Evolutionary conservation across 2,329 filamentous ascomycete species (phyloP).

Genomic region (Exophiala xenobiotica): DNA sequence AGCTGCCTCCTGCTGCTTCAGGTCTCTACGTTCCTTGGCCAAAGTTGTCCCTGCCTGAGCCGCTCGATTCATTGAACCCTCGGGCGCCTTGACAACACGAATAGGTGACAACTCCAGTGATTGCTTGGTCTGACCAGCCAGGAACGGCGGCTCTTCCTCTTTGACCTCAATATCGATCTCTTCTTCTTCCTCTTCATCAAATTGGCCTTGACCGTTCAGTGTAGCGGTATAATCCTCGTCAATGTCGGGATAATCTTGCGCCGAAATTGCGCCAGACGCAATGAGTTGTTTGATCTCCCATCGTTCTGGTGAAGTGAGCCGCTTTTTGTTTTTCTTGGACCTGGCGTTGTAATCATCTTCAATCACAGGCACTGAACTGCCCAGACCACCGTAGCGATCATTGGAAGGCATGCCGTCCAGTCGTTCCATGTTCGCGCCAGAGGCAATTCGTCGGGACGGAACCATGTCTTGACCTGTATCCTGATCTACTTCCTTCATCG

Average conservation of each 20-base stretch:
- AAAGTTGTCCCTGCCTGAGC: constrained; percentile 89
- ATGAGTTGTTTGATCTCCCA: constrained; percentile 98
- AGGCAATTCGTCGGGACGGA: constrained; percentile 74
- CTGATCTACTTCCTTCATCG: constrained; percentile 98
- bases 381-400: constrained; percentile 57
- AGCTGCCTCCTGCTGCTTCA: constrained; percentile 84
- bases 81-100: constrained; percentile 92
- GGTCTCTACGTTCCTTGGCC: constrained; percentile 84
- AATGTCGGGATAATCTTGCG: constrained; percentile 88
- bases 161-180: constrained; percentile 96
- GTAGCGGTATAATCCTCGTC: constrained; percentile 92
- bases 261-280: constrained; percentile 88
- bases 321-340: constrained; percentile 70
- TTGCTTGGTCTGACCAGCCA: constrained; percentile 94
- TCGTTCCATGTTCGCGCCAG: constrained; percentile 85
- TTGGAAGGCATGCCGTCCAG: constrained; percentile 65
- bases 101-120: constrained; percentile 94
- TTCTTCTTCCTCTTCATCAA: constrained; percentile 66
- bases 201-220: constrained; percentile 80
- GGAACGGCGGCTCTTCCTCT: constrained; percentile 94
- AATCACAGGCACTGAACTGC: constrained; percentile 60
- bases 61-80: constrained; percentile 95
- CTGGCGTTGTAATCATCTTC: constrained; percentile 58
- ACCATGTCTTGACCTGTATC: constrained; percentile 78
- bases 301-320: constrained; percentile 92